Evolutionary conservation across 192 early-diverging fungal species (phyloP).

Genomic region (Rhizophagus clarus): DNA sequence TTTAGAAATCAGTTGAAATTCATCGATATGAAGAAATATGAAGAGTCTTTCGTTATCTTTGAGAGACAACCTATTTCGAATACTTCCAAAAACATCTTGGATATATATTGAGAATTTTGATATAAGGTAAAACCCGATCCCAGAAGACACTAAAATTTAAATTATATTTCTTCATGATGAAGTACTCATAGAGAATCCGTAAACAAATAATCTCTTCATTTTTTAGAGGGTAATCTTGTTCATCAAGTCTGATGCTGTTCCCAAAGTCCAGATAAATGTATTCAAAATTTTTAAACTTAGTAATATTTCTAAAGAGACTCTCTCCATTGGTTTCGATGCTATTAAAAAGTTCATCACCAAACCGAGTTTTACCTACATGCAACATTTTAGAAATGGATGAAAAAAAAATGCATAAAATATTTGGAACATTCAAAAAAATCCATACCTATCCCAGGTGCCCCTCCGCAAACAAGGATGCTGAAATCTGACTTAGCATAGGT

Average conservation of each 20-base stretch:
- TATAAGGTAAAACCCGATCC: neutral
- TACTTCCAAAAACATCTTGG: constrained; percentile 11
- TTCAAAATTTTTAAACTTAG: too few relatives aligned
- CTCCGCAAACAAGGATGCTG: constrained; percentile 31
- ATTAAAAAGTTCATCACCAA: constrained; percentile 29
- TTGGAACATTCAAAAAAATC: constrained; percentile 8
- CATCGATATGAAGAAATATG: too few relatives aligned
- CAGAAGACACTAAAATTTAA: constrained; percentile 17
- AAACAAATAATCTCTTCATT: constrained; percentile 23
- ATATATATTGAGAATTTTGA: constrained; percentile 29
- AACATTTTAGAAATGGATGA: constrained; percentile 15
- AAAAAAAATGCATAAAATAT: constrained; percentile 27
- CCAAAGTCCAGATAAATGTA: too few relatives aligned
- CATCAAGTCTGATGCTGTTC: neutral
- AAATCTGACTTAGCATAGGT: constrained; percentile 31
- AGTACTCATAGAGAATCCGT: constrained; percentile 18
- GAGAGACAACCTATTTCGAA: constrained; percentile 20
- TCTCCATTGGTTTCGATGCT: neutral
- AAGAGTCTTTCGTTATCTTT: too few relatives aligned
- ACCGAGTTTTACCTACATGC: constrained; percentile 31
- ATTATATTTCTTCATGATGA: constrained; percentile 28
- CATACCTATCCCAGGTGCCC: constrained; percentile 32
- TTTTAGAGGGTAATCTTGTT: neutral
- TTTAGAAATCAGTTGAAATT: too few relatives aligned
- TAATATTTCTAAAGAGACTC: too few relatives aligned